Evolutionary conservation across 352 stramenopile species (phyloP).

Genomic region (Globisporangium cederbergense): DNA sequence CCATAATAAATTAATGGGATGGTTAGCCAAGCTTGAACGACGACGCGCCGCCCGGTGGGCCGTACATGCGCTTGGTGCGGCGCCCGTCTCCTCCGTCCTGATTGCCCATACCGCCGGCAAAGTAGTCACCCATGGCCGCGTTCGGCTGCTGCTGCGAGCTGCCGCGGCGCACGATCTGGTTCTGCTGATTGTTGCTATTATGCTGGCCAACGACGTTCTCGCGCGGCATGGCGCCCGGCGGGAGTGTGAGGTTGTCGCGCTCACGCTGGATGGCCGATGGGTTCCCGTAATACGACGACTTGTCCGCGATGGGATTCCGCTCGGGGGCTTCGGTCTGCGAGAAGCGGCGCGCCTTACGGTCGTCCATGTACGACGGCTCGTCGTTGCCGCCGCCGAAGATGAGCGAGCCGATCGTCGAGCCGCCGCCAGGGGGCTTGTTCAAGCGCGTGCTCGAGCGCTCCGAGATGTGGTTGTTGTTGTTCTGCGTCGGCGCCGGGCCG

Average conservation of each 20-base stretch:
- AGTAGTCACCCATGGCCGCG: constrained; percentile 33
- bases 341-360: constrained; percentile 46
- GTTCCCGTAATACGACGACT: constrained; percentile 45
- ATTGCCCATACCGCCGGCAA: constrained; percentile 28
- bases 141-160: constrained; percentile 17
- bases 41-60: constrained; percentile 30
- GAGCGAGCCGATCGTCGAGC: constrained; percentile 45
- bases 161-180: constrained; percentile 7
- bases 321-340: constrained; percentile 28
- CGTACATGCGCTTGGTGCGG: constrained; percentile 50
- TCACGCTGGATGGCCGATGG: constrained; percentile 30
- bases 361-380: constrained; percentile 44
- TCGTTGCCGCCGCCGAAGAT: constrained; percentile 38
- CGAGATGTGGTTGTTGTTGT: constrained; percentile 48
- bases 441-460: constrained; percentile 43
- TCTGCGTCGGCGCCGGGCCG: constrained; percentile 19
- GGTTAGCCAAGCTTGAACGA: constrained; percentile 48
- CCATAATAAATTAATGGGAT: neutral
- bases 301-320: constrained; percentile 33
- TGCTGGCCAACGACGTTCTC: constrained; percentile 21
- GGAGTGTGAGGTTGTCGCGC: constrained; percentile 35
- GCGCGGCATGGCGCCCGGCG: constrained; percentile 34
- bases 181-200: constrained; percentile 14
- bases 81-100: constrained; percentile 27
- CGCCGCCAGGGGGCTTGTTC: constrained; percentile 42